phyloP scores from a whole-genome alignment of 2,329 filamentous ascomycete species.

The Ceratocystis harringtonii region DNA sequence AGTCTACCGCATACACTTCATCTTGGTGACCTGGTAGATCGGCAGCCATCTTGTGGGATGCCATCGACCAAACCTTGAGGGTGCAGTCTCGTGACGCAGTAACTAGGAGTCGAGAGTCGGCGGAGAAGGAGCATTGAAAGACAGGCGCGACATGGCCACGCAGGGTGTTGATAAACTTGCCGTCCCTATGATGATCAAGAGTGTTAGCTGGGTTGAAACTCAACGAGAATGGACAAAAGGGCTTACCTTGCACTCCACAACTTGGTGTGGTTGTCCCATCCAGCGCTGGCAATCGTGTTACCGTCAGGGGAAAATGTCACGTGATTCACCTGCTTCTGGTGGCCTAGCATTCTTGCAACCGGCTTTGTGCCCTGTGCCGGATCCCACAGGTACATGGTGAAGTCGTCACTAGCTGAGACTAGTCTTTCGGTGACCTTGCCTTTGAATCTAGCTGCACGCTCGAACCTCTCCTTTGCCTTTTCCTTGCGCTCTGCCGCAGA shows the following conservation, averaged over 20 bases:
- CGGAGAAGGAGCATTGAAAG: constrained; percentile 83
- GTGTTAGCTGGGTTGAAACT: background rate
- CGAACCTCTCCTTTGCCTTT: constrained; percentile 69
- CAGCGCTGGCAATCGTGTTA: constrained; percentile 67
- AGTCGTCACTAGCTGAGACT: constrained; percentile 86
- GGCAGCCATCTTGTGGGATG: constrained; percentile 60
- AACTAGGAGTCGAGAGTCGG: constrained; percentile 78
- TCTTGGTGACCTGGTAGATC: constrained; percentile 85
- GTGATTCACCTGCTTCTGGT: constrained; percentile 94
- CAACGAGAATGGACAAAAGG: background rate
- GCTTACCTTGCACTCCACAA: constrained; percentile 64
- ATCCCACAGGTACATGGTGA: constrained; percentile 93
- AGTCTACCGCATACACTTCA: constrained; percentile 88
- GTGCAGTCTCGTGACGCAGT: constrained; percentile 86
- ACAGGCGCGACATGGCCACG: constrained; percentile 80
- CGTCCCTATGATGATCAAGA: constrained; percentile 31
- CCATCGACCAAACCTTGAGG: constrained; percentile 86
- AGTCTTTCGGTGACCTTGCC: constrained; percentile 68
- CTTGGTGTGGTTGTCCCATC: constrained; percentile 92
- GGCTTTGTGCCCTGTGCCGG: constrained; percentile 66
- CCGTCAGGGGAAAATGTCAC: constrained; percentile 90
- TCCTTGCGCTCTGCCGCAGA: constrained; percentile 45
- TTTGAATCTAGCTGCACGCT: constrained; percentile 64
- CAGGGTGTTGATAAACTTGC: constrained; percentile 72
- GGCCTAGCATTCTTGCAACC: constrained; percentile 73